These are phyloP conservation scores for Coemansia asiatica DNA, from an alignment of 192 early-diverging fungal species.

Conservation along the genomic window DNA sequence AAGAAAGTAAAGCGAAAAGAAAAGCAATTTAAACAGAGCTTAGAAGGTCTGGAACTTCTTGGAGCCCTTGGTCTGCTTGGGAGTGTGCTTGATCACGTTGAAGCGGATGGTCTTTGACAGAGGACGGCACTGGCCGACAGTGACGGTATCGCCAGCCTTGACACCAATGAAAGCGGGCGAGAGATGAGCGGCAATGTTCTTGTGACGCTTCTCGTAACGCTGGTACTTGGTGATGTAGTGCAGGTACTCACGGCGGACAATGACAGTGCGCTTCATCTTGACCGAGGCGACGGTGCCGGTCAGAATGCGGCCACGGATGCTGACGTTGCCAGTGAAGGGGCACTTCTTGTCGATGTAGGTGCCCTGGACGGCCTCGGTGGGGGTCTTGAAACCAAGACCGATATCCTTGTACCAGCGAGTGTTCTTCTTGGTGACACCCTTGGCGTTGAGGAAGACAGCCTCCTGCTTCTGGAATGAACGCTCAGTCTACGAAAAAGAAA, in stretches of 20 bases:
- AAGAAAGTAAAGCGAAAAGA: background rate
- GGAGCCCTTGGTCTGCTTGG: conserved; percentile 74
- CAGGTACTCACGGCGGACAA: conserved; percentile 98
- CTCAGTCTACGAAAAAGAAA: conserved; percentile 70
- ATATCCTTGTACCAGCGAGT: conserved; percentile 98
- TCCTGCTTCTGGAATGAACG: conserved; percentile 97
- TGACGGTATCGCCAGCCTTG: conserved; percentile 84
- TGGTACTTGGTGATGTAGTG: conserved; percentile 99
- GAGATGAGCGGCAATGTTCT: conserved; percentile 96
- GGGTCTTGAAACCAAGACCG: conserved; percentile 99
- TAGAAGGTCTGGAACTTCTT: conserved; percentile 95
- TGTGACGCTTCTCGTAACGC: conserved; percentile 99
- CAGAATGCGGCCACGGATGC: conserved; percentile 97
- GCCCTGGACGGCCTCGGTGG: conserved; percentile 94
- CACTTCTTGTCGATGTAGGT: conserved; percentile 99
- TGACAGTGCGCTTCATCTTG: conserved; percentile 99
- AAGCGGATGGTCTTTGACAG: conserved; percentile 99
- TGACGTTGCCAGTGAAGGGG: conserved; percentile 95
- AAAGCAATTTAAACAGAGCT: conserved; percentile 21
- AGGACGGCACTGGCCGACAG: conserved; percentile 98
- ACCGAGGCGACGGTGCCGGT: conserved; percentile 86
- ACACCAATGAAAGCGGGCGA: conserved; percentile 94
- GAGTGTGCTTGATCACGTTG: conserved; percentile 98
- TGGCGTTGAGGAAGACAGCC: conserved; percentile 90
- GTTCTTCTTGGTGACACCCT: conserved; percentile 67